These are phyloP conservation scores for Rutstroemia sp. DNA, from an alignment of 2,329 filamentous ascomycete genomes.

Conservation along the genomic window DNA sequence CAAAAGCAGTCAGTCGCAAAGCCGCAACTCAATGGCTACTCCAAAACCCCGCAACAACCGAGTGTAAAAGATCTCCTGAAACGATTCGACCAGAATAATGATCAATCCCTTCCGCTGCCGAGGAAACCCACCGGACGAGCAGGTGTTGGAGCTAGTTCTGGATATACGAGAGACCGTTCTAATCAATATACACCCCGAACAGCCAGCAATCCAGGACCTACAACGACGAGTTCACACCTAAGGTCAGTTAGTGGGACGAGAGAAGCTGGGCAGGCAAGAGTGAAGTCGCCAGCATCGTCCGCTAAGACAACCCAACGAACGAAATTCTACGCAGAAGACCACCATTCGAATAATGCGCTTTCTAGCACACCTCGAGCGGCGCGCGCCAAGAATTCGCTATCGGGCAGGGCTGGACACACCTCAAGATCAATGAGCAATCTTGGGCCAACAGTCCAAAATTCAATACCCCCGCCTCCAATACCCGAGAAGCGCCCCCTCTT, in stretches of 20 bases:
- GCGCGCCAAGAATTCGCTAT: constrained; percentile 39
- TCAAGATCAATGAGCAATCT: constrained; percentile 40
- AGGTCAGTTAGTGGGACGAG: constrained; percentile 18
- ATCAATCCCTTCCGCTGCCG: constrained; percentile 32
- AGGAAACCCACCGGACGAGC: constrained; percentile 18
- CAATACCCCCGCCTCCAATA: constrained; percentile 20
- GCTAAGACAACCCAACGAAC: constrained; percentile 34
- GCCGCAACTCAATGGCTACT: constrained; percentile 20
- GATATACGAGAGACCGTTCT: constrained; percentile 22
- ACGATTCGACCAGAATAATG: constrained; percentile 61
- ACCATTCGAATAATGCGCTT: constrained; percentile 45
- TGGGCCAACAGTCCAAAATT: constrained; percentile 26
- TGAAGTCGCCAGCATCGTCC: constrained; percentile 17
- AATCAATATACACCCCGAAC: constrained; percentile 25
- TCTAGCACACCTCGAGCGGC: constrained; percentile 54
- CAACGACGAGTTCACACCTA: constrained; percentile 6
- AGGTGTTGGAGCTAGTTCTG: constrained; percentile 11
- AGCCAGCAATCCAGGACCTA: constrained; percentile 14
- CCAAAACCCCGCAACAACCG: constrained; percentile 30
- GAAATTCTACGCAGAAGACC: constrained; percentile 43
- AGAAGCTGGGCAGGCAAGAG: constrained; percentile 13
- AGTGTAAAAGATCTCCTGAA: constrained; percentile 77
- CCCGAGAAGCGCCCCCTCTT: constrained; percentile 54
- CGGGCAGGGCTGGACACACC: constrained; percentile 30
- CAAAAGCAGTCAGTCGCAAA: constrained; percentile 18